These are phyloP conservation scores for Stramenopiles sp. DNA, from an alignment of 352 stramenopile genomes.

Conservation along the genomic window DNA sequence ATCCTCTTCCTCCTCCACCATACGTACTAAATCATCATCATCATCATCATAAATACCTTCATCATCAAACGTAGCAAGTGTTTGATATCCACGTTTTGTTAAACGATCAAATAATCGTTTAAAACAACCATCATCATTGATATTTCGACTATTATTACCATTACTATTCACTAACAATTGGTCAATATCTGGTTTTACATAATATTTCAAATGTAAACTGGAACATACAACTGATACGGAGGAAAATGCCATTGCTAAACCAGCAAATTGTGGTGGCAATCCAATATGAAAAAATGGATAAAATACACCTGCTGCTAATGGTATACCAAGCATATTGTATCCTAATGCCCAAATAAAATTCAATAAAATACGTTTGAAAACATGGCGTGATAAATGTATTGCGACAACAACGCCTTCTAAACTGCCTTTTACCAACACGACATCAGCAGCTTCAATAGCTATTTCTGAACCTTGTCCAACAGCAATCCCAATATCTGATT, in stretches of 20 bases:
- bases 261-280: conserved; percentile 84
- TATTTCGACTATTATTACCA: no score
- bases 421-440: conserved; percentile 56
- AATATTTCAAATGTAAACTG: conserved; percentile 73
- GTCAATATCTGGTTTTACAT: conserved; percentile 36
- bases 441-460: conserved; percentile 84
- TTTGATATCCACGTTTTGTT: no score
- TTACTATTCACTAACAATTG: no score
- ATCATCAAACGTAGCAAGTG: no score
- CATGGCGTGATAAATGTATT: conserved; percentile 78
- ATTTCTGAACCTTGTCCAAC: conserved; percentile 86
- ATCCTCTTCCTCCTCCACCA: no score
- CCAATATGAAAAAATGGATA: conserved; percentile 70
- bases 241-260: conserved; percentile 82
- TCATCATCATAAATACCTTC: no score
- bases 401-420: conserved; percentile 80
- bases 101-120: no score
- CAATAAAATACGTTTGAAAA: conserved; percentile 84
- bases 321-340: conserved; percentile 93
- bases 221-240: conserved; percentile 85
- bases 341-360: conserved; percentile 94
- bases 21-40: no score
- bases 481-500: conserved; percentile 89
- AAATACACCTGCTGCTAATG: conserved; percentile 81
- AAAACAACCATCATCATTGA: no score